Conservation (phyloP, 257 asterid species). For the Fraxinus pennsylvanica region DNA sequence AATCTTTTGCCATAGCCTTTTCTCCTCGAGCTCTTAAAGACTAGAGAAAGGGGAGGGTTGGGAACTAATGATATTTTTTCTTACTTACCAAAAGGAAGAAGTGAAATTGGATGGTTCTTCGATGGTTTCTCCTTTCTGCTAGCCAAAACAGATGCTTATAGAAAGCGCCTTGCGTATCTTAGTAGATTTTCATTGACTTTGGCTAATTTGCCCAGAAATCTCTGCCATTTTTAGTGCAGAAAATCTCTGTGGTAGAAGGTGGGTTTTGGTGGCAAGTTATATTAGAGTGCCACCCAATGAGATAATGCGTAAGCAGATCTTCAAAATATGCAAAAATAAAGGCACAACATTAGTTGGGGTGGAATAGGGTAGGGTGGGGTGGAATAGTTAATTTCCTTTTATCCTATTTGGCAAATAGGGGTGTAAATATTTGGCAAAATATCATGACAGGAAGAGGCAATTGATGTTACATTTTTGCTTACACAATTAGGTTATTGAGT, state of each 20-base stretch:
- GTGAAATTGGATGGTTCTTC: constrained; percentile 31
- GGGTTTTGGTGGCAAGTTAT: constrained; percentile 21
- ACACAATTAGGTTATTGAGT: not conserved
- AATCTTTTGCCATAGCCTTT: constrained; percentile 20
- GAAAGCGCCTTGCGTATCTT: constrained; percentile 31
- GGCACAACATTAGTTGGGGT: not conserved
- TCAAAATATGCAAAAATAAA: constrained; percentile 6
- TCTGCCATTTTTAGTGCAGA: constrained; percentile 41
- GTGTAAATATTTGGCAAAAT: not conserved
- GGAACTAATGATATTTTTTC: constrained; percentile 31
- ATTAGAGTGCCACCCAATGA: not conserved
- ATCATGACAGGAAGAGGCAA: not conserved
- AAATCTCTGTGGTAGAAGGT: constrained; percentile 30
- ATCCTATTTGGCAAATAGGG: not conserved
- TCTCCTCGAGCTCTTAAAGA: constrained; percentile 31
- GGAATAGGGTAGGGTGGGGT: not conserved
- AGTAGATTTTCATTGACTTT: constrained; percentile 40
- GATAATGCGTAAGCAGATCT: constrained; percentile 16
- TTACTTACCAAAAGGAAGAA: constrained; percentile 40
- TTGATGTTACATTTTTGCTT: not conserved
- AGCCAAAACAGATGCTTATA: constrained; percentile 23
- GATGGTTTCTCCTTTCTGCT: constrained; percentile 23
- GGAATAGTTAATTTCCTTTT: not conserved
- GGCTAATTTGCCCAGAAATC: constrained; percentile 34
- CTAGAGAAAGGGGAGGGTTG: not conserved